Evolutionary conservation across 2,329 filamentous ascomycete genomes (phyloP).

Genomic region (Cucurbitaria berberidis): DNA sequence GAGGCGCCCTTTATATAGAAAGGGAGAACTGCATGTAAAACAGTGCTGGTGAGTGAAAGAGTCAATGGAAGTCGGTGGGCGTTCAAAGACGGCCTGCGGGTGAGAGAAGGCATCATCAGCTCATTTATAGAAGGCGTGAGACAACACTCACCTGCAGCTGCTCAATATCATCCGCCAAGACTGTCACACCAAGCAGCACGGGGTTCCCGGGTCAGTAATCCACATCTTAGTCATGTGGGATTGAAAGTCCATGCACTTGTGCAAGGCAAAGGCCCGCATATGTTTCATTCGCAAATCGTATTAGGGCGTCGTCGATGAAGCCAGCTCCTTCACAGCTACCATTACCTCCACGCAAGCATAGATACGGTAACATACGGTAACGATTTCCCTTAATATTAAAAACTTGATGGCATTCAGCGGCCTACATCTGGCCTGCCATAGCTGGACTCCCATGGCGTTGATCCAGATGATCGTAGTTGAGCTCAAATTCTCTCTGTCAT

Average conservation of each 20-base stretch:
- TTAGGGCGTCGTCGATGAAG: neutral
- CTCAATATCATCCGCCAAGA: neutral
- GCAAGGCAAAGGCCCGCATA: neutral
- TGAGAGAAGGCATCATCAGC: constrained; percentile 2
- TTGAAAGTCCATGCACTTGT: no score
- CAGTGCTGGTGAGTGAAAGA: neutral
- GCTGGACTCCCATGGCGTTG: constrained; percentile 48
- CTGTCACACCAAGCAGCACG: neutral
- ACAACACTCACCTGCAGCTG: neutral
- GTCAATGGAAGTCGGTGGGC: neutral
- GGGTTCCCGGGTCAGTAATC: neutral
- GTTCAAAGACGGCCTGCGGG: neutral
- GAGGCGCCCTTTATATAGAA: neutral
- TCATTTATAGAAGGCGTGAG: neutral
- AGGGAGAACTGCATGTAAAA: no score
- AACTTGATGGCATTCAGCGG: neutral
- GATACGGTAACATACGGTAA: neutral
- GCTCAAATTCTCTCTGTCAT: constrained; percentile 56
- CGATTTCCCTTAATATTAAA: neutral
- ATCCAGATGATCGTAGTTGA: constrained; percentile 60
- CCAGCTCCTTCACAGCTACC: neutral
- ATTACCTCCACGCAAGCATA: neutral
- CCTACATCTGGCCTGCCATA: constrained; percentile 37
- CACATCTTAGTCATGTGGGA: no score
- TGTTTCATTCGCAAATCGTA: neutral